Evolutionary conservation across 495 filamentous ascomycete genomes (phyloP).

Genomic region (Trichoderma orchidacearum): DNA sequence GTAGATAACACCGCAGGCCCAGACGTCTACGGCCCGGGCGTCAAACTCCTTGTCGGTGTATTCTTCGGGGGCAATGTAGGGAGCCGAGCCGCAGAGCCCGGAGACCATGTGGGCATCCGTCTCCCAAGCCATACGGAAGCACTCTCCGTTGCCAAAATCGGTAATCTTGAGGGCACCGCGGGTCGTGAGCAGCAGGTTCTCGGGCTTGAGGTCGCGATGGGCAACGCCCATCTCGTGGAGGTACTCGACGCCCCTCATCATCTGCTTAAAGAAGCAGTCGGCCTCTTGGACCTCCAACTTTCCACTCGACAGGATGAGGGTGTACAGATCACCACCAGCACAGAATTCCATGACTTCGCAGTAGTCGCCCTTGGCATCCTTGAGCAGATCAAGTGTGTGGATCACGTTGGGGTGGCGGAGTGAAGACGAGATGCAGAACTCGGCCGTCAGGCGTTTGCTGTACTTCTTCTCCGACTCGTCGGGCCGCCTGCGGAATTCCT

Average conservation of each 20-base stretch:
- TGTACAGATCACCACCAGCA: slow-evolving; percentile 93
- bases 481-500: slow-evolving; percentile 90
- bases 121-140: slow-evolving; percentile 99
- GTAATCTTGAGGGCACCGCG: slow-evolving; percentile 96
- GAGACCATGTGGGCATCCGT: slow-evolving; percentile 96
- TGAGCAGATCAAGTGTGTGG: slow-evolving; percentile 87
- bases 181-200: slow-evolving; percentile 89
- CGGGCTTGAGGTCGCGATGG: slow-evolving; percentile 92
- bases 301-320: slow-evolving; percentile 77
- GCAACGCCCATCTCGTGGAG: slow-evolving; percentile 99
- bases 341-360: slow-evolving; percentile 99
- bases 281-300: slow-evolving; percentile 90
- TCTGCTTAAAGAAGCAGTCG: slow-evolving; percentile 98
- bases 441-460: slow-evolving; percentile 92
- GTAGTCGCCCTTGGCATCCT: slow-evolving; percentile 94
- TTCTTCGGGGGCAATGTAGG: slow-evolving; percentile 96
- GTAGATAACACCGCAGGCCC: slow-evolving; percentile 97
- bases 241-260: slow-evolving; percentile 99
- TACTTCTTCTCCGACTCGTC: slow-evolving; percentile 94
- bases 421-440: slow-evolving; percentile 97
- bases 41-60: slow-evolving; percentile 93
- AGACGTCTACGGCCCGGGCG: slow-evolving; percentile 90
- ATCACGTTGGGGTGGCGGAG: slow-evolving; percentile 97
- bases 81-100: slow-evolving; percentile 88
- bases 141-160: slow-evolving; percentile 98